Percentiles rank a stretch among this genome's conserved stretches.
Evolutionary conservation across 345 rosid genomes (phyloP).

Genomic region (Erodium maritimum): DNA sequence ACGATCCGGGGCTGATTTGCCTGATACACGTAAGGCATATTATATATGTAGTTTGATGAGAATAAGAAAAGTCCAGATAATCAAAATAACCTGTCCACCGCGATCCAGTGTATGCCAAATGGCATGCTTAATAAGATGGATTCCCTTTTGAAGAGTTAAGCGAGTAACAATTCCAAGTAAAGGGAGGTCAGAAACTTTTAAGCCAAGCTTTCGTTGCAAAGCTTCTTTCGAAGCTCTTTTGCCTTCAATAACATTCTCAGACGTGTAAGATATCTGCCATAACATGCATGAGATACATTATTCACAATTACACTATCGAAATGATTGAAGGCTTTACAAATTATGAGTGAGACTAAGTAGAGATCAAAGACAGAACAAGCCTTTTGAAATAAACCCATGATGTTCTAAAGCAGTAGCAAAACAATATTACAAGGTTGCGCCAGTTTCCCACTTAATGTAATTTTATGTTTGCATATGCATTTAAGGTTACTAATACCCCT

Average conservation of each 20-base stretch:
- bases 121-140: conserved; percentile 88
- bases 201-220: conserved; percentile 62
- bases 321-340: not conserved
- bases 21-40: not conserved
- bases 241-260: conserved; percentile 76
- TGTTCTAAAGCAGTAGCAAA: not conserved
- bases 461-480: too few species aligned
- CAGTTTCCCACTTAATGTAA: too few species aligned
- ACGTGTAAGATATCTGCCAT: conserved; percentile 56
- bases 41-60: not conserved
- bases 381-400: not conserved
- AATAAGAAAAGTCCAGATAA: not conserved
- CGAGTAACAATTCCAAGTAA: conserved; percentile 73
- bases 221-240: conserved; percentile 83
- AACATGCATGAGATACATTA: conserved; percentile 9
- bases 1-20: not conserved
- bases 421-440: not conserved
- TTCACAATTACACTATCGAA: conserved; percentile 5
- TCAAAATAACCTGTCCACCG: conserved; percentile 58
- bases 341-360: not conserved
- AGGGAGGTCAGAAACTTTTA: conserved; percentile 52
- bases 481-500: too few species aligned
- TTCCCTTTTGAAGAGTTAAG: conserved; percentile 94
- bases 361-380: not conserved
- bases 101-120: conserved; percentile 68